Evolutionary conservation across 441 rosid species (phyloP).

Genomic region (Capsella rubella): DNA sequence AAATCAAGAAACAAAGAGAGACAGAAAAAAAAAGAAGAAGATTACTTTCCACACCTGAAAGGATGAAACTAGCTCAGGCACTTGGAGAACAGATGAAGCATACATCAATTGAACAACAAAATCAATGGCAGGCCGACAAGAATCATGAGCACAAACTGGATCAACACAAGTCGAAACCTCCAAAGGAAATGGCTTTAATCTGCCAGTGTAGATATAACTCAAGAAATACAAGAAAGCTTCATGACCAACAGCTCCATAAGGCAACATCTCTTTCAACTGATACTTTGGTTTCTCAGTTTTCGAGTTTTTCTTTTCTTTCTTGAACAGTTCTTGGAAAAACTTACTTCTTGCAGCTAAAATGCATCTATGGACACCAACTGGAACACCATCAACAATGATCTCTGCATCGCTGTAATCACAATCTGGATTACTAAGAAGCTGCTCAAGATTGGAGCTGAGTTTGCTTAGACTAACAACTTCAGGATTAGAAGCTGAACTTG

Average conservation of each 20-base stretch:
- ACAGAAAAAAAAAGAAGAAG: neutral
- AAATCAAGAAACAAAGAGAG: slow-evolving; percentile 21
- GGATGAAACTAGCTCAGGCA: slow-evolving; percentile 76
- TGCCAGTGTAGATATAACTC: slow-evolving; percentile 82
- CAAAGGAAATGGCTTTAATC: slow-evolving; percentile 64
- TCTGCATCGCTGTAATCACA: slow-evolving; percentile 78
- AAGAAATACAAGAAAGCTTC: slow-evolving; percentile 80
- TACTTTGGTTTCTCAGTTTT: slow-evolving; percentile 61
- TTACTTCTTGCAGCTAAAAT: slow-evolving; percentile 82
- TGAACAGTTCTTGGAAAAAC: slow-evolving; percentile 70
- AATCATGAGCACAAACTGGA: slow-evolving; percentile 67
- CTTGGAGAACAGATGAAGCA: slow-evolving; percentile 71
- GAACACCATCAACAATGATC: slow-evolving; percentile 69
- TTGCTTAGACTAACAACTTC: slow-evolving; percentile 69
- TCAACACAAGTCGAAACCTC: slow-evolving; percentile 93
- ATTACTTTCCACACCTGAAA: slow-evolving; percentile 65
- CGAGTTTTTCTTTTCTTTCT: slow-evolving; percentile 45
- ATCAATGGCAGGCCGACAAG: slow-evolving; percentile 80
- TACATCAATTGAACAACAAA: slow-evolving; percentile 84
- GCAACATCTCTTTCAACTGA: slow-evolving; percentile 58
- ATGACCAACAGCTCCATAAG: slow-evolving; percentile 65
- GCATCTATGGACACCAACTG: slow-evolving; percentile 73
- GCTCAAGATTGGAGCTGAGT: slow-evolving; percentile 76
- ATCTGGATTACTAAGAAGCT: slow-evolving; percentile 58
- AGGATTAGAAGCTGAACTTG: slow-evolving; percentile 56